Base-by-base conservation (phyloP, 257 asterid genomes). In the Nicotiana benthamiana region DNA sequence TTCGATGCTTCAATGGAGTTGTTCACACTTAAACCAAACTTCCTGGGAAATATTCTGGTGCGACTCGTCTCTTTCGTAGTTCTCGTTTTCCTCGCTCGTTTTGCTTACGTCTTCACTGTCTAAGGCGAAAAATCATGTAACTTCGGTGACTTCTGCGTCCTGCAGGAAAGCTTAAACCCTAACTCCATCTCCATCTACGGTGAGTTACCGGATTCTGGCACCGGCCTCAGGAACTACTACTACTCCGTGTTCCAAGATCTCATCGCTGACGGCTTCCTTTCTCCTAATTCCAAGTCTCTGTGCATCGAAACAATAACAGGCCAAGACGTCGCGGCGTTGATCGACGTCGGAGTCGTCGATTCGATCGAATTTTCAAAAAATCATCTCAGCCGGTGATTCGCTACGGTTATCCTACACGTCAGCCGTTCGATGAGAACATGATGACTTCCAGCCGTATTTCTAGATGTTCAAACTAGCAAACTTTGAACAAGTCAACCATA, bases 81-180 rank as follows among this genome's bases (percentile, higher is more conserved):
- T 77, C 93, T 92, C 51, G 86, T 89, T 7, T 65, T 89, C 84
- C 85, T 92, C 72, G 90, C 93, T 40, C 92, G 93, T 51, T 86
- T 82, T 17, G 89, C 89, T 56, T 92, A 88, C 89, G 80, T 88
- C 82, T 77, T 90, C 89, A 82, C 90, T 82, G 79, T 89, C 84
- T 87, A 62, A 18, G 83, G 82, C 74, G 85, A 81, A 70, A 87
- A 82, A 54, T 65, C 88, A 54, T 91, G 88, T 76, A 83, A 82
- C 57, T 87, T 86, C 82, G 67, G 40, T 80, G 86, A 84, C 66
- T 87, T 87, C 78, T 88, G 91, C 54, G 82, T 83, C 84, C 77
- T 83, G 80, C 82, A 83, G 9, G 81, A 68, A 70, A 34, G 84
- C 78, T 57, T 74, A 9, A 40, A 59, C 70, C 20, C 74, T 36